A percentile compares a stretch with the other conserved stretches of the same genome.
phyloP scores from a whole-genome alignment of 768 basidiomycete genomes.

The Leccinum longicurvipes region DNA sequence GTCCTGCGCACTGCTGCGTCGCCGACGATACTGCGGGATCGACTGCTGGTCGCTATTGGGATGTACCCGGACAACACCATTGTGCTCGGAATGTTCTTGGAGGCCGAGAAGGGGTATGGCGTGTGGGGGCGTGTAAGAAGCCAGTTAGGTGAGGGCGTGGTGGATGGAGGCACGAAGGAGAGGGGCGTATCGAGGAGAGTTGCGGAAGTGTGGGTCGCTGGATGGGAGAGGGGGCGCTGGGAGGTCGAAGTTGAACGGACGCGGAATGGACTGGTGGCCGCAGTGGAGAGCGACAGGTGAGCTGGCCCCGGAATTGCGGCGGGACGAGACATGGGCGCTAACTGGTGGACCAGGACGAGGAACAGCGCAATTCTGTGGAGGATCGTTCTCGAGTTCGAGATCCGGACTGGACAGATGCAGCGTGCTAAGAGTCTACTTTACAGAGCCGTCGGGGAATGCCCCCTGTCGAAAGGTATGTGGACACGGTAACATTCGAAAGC shows the following conservation, averaged over 20 bases:
- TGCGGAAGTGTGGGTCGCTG: constrained; percentile 73
- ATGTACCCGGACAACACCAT: constrained; percentile 69
- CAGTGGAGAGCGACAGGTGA: constrained; percentile 67
- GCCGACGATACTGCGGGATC: constrained; percentile 55
- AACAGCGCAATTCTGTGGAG: constrained; percentile 69
- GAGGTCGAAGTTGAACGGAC: constrained; percentile 66
- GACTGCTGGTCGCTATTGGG: constrained; percentile 51
- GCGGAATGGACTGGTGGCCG: constrained; percentile 56
- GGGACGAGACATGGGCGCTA: constrained; percentile 1
- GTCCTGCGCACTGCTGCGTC: constrained; percentile 55
- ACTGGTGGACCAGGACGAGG: constrained; percentile 48
- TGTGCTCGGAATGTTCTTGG: constrained; percentile 69
- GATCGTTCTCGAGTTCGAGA: constrained; percentile 75
- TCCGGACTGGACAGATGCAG: constrained; percentile 52
- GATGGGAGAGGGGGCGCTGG: constrained; percentile 79
- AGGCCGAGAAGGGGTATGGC: constrained; percentile 72
- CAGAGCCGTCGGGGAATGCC: constrained; percentile 72
- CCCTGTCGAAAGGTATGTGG: constrained; percentile 62
- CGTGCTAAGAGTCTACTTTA: constrained; percentile 72
- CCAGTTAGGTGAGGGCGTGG: constrained; percentile 46
- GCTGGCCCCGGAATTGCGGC: constrained; percentile 11
- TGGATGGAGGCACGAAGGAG: constrained; percentile 35
- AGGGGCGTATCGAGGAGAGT: constrained; percentile 59
- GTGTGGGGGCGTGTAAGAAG: constrained; percentile 71
- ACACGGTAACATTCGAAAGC: not conserved